Percentiles rank a stretch among this genome's conserved stretches.
These are phyloP conservation scores for Dimargaris xerosporica DNA, from an alignment of 192 early-diverging fungal genomes.

Conservation along the genomic window DNA sequence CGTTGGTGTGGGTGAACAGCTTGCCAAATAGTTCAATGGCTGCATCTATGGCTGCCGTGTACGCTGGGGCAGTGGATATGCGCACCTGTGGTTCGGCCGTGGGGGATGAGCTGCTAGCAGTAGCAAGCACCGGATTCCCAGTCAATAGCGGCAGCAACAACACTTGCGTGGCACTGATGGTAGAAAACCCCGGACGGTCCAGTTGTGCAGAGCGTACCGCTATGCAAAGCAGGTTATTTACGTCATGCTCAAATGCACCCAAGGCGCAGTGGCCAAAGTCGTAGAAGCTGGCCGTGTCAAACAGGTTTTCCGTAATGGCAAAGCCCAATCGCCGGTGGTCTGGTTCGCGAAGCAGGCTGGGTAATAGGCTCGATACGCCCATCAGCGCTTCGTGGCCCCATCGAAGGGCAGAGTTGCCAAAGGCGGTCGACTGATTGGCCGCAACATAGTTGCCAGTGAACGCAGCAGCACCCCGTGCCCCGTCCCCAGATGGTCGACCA, in stretches of 20 bases:
- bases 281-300: neutral
- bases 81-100: neutral
- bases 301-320: slow-evolving; percentile 9
- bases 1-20: slow-evolving; percentile 50
- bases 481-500: neutral
- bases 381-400: slow-evolving; percentile 28
- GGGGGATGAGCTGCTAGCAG: neutral
- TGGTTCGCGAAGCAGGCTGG: slow-evolving; percentile 9
- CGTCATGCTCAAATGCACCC: slow-evolving; percentile 7
- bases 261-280: neutral
- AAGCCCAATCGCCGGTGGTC: slow-evolving; percentile 4
- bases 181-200: neutral
- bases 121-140: neutral
- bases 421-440: neutral
- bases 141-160: neutral
- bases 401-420: slow-evolving; percentile 16
- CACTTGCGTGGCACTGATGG: neutral
- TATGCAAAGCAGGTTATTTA: neutral
- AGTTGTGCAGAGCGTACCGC: neutral
- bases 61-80: slow-evolving; percentile 11
- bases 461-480: neutral
- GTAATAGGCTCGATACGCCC: slow-evolving; percentile 23
- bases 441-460: slow-evolving; percentile 2
- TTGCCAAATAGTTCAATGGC: slow-evolving; percentile 63
- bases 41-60: slow-evolving; percentile 52